Base-by-base conservation (phyloP, 257 asterid genomes). In the Cinchona pubescens region DNA sequence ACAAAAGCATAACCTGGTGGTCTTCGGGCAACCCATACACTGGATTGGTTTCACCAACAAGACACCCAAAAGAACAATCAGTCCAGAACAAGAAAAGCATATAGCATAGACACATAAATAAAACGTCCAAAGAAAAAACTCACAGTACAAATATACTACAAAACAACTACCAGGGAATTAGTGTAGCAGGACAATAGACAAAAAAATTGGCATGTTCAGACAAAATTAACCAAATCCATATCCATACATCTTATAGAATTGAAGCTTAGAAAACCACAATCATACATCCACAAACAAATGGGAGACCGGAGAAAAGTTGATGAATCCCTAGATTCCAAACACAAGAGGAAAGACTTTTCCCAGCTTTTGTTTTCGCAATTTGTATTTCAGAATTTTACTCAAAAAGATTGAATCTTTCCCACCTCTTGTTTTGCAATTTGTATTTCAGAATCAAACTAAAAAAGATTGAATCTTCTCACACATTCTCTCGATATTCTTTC, bases 11-110 rank as follows among this genome's bases (percentile, higher is more conserved):
- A 89, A 67, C 94, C 94, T 13, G 90, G 94, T 5, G 91, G 90
- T 60, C 91, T 81, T 75, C 91, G 80, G n/a, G 91, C 91, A 60
- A 89, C 94, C 94, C 94, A 89, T 19, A 87, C 94, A 67, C 91
- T 89, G 83, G 67, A 69, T 18, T 19, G 18, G 53, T n/a, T 32
- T 21, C 40, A 35, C 34, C 15, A 30, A 67, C 16, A n/a, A 63
- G 46, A 32, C 25, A 34, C 10, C 67, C 42, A 18, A 19, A 78
- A 42, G 15, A 59, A 60, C 30, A 6, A 21, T 48, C 25, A 70
- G 58, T 15, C 7, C 67, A 7, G 13, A 78, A 30, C 58, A 21
- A 46, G 25, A 58, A 37, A 30, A 4, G n/a, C 18, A 55, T 45
- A 29, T 1, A 48, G 27, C 34, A 16, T 30, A 29, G 25, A 69